Percentiles rank a stretch among this genome's conserved stretches.
These are phyloP conservation scores for Protomyces arabidopsidicola DNA, from an alignment of 1,139 yeast species.

Conservation along the genomic window DNA sequence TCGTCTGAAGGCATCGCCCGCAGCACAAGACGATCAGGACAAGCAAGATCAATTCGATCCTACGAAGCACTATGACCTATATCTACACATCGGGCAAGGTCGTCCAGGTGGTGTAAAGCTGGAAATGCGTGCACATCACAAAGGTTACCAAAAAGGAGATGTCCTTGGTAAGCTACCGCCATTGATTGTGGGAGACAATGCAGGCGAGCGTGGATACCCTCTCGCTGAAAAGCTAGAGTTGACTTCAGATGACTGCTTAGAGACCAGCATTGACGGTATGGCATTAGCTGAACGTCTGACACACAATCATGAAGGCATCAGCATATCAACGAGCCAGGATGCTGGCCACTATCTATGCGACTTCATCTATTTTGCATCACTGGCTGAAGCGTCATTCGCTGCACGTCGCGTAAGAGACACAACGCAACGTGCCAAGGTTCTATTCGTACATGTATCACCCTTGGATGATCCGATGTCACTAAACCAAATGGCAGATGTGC, in stretches of 20 bases:
- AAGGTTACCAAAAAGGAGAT: constrained; percentile 6
- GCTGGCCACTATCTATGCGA: constrained; percentile 23
- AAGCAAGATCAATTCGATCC: constrained; percentile 8
- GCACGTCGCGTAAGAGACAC: not conserved
- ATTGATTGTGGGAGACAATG: not conserved
- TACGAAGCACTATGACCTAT: constrained; percentile 1
- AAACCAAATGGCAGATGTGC: constrained; percentile 9
- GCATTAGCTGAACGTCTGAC: constrained; percentile 30
- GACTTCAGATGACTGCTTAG: constrained; percentile 27
- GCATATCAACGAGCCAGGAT: constrained; percentile 6
- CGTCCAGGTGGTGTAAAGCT: constrained; percentile 1
- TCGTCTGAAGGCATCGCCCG: not conserved
- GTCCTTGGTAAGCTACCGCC: constrained; percentile 11
- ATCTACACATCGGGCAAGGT: constrained; percentile 18
- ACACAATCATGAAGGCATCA: not conserved
- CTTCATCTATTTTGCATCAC: constrained; percentile 12
- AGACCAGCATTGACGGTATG: constrained; percentile 39
- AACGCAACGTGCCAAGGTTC: not conserved
- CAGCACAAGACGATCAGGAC: not conserved
- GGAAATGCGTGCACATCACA: constrained; percentile 6
- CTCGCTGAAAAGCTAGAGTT: not conserved
- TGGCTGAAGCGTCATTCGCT: constrained; percentile 6
- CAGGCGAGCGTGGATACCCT: not conserved
- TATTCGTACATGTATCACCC: constrained; percentile 22
- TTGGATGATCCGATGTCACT: constrained; percentile 2